phyloP scores from a whole-genome alignment of 768 basidiomycete species.

The Tulasnella sp. region DNA sequence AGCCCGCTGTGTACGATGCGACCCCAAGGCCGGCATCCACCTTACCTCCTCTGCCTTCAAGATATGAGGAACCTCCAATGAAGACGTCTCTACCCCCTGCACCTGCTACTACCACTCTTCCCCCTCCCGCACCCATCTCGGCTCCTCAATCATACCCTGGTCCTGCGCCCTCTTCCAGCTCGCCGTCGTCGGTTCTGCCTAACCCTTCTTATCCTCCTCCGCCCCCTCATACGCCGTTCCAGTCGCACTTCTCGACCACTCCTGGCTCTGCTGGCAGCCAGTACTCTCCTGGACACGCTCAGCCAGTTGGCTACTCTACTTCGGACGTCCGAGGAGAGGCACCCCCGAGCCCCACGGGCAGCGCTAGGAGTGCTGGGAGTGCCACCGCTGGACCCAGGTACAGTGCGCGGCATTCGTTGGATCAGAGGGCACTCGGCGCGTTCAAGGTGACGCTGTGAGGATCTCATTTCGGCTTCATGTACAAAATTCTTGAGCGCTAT shows the following conservation, averaged over 20 bases:
- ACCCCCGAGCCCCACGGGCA: background rate
- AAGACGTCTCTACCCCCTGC: background rate
- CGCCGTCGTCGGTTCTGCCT: background rate
- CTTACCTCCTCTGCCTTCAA: background rate
- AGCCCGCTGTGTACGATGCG: slow-evolving; percentile 1
- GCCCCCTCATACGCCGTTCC: background rate
- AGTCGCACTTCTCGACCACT: background rate
- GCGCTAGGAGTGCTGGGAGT: background rate
- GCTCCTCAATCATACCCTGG: slow-evolving; percentile 12
- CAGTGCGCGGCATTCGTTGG: slow-evolving; percentile 7
- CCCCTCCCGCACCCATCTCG: background rate
- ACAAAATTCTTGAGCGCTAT: background rate
- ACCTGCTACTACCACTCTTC: background rate
- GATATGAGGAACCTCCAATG: slow-evolving; percentile 5
- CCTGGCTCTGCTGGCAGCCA: slow-evolving; percentile 5
- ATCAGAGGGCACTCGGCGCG: slow-evolving; percentile 24
- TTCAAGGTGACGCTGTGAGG: slow-evolving; percentile 16
- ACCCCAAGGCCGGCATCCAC: background rate
- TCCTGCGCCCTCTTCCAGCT: background rate
- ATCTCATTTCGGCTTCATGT: background rate
- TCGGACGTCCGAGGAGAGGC: background rate
- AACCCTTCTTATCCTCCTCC: slow-evolving; percentile 4
- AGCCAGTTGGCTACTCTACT: background rate
- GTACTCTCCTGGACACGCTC: background rate
- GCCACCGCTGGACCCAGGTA: background rate